Evolutionary conservation across 768 basidiomycete genomes (phyloP).

Genomic region (Postia placenta): DNA sequence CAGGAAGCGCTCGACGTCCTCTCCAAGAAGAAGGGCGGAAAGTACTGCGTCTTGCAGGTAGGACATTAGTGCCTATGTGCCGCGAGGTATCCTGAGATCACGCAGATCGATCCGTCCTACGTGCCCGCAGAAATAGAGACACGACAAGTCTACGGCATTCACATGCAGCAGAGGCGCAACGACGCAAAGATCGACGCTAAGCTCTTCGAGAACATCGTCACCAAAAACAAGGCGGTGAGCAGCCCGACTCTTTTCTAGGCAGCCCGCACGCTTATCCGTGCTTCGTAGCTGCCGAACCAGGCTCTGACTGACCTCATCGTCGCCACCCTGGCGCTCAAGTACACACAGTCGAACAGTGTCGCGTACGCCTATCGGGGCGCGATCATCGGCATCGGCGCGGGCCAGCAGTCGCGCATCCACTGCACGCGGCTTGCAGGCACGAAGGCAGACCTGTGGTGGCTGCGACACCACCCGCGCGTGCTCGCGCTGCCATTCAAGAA

Average conservation of each 20-base stretch:
- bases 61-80: constrained; percentile 6
- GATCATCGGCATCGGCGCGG: constrained; percentile 93
- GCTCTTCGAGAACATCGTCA: constrained; percentile 86
- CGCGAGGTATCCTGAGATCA: neutral
- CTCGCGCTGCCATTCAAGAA: constrained; percentile 93
- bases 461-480: constrained; percentile 93
- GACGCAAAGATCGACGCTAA: constrained; percentile 77
- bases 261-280: neutral
- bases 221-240: constrained; percentile 77
- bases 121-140: constrained; percentile 79
- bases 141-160: constrained; percentile 91
- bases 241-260: neutral
- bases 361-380: constrained; percentile 91
- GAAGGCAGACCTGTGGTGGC: constrained; percentile 99
- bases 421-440: constrained; percentile 96
- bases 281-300: constrained; percentile 60
- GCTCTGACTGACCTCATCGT: constrained; percentile 92
- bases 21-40: constrained; percentile 94
- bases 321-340: constrained; percentile 94
- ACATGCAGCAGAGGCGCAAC: constrained; percentile 87
- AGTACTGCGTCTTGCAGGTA: constrained; percentile 96
- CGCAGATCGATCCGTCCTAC: constrained; percentile 87
- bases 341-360: constrained; percentile 99
- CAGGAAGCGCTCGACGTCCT: constrained; percentile 85
- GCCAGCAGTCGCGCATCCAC: constrained; percentile 98